Conservation (phyloP, 768 basidiomycete species). For the Lentinula sp. region DNA sequence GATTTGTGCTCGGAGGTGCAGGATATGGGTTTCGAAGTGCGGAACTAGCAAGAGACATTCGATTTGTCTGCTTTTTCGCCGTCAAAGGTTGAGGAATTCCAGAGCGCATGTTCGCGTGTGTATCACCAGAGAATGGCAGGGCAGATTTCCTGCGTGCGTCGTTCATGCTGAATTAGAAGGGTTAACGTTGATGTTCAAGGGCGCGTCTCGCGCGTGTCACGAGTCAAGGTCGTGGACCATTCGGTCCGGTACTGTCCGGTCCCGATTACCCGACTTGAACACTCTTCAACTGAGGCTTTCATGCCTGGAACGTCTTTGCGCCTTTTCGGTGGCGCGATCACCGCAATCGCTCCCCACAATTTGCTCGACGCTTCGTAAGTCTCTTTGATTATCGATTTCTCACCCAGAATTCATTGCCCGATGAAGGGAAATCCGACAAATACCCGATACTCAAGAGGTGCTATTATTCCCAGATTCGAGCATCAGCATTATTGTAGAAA, state of each 20-base stretch:
- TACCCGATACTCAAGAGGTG: slow-evolving; percentile 95
- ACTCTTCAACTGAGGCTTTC: background rate
- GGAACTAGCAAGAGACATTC: slow-evolving; percentile 73
- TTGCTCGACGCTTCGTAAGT: slow-evolving; percentile 87
- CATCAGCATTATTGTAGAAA: slow-evolving; percentile 78
- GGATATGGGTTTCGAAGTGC: slow-evolving; percentile 49
- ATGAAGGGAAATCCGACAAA: slow-evolving; percentile 57
- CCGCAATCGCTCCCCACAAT: slow-evolving; percentile 41
- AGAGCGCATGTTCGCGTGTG: slow-evolving; percentile 47
- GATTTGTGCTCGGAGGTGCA: slow-evolving; percentile 39
- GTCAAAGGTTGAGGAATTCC: slow-evolving; percentile 72
- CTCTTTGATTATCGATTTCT: background rate
- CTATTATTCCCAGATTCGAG: slow-evolving; percentile 66
- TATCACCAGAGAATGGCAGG: slow-evolving; percentile 48
- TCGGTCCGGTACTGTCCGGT: background rate
- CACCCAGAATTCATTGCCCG: background rate
- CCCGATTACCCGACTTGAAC: background rate
- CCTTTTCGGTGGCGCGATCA: slow-evolving; percentile 89
- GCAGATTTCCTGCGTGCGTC: slow-evolving; percentile 52
- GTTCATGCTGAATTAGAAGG: slow-evolving; percentile 20
- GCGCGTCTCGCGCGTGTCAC: background rate
- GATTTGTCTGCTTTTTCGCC: slow-evolving; percentile 54
- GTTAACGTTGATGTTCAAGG: background rate
- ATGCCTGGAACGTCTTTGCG: slow-evolving; percentile 24
- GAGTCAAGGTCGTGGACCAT: too few relatives aligned